Base-by-base conservation (phyloP, 495 filamentous ascomycete genomes). In the Hypoxylon fuscum region DNA sequence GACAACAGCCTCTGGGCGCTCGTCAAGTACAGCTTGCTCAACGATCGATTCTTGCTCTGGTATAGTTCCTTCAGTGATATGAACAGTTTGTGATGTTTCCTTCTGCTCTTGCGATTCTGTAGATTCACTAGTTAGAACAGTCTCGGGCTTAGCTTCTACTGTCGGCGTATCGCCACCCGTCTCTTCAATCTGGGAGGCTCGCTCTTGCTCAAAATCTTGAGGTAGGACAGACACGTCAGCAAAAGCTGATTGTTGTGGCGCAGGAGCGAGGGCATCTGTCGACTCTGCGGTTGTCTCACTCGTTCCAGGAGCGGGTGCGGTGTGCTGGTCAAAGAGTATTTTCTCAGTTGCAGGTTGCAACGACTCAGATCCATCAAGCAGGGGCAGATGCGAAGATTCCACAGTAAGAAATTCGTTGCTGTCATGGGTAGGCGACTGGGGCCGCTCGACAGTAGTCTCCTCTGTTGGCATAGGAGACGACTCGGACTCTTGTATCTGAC, bases 401-500 rank as follows among this genome's bases (percentile, higher is more conserved):
- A 8, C 35, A 31, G 40, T 18, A 18, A 52, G 54, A 8, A 18
- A 14, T 31, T 54, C 48, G n/a, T 14, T 50, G 31, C 15, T 37
- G 6, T 55, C 55, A 31, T 9, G 54, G 38, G n/a, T 18, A 31
- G 43, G 47, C 3, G 55, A 38, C 50, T 43, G 48, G 14, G 54
- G 43, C 18, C 12, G 54, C 29, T 55, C 49, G 23, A 43, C 20
- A 23, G 27, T 8, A 17, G 37, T 37, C 23, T 59, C 48, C 15
- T 53, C 55, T 38, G 14, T 25, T 40, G 61, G 61, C 9, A 50
- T 17, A 41, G 42, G 10, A 25, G 54, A 34, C 3, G 54, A 14
- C 32, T 55, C 68, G 17, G 32, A 38, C 21, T 68, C 60, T 34
- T 50, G 35, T 27, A 47, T 20, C 43, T 68, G 42, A 38, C 57